Evolutionary conservation across 371 early-diverging fungal genomes (phyloP).

Genomic region (Nematocida minor): DNA sequence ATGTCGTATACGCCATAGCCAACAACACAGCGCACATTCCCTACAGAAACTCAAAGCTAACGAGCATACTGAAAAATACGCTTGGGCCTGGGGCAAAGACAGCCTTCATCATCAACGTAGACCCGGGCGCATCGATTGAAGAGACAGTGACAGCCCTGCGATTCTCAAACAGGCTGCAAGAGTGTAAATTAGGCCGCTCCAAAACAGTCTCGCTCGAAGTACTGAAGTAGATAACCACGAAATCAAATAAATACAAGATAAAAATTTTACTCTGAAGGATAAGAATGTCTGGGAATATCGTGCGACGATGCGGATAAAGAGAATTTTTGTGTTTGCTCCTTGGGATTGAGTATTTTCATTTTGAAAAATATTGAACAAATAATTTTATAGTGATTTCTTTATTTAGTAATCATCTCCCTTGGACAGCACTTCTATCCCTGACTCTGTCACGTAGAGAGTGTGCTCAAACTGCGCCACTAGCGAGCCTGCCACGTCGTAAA

Average conservation of each 20-base stretch:
- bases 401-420: conserved; percentile 70
- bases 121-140: neutral
- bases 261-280: no score
- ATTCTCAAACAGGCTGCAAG: conserved; percentile 26
- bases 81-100: conserved; percentile 81
- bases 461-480: conserved; percentile 97
- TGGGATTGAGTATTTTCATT: no score
- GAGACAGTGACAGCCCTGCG: conserved; percentile 15
- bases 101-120: conserved; percentile 92
- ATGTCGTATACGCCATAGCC: conserved; percentile 78
- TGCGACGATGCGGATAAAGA: no score
- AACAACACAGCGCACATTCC: conserved; percentile 76
- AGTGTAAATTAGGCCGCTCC: conserved; percentile 5
- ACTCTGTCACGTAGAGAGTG: conserved; percentile 82
- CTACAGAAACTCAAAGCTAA: conserved; percentile 89
- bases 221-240: neutral
- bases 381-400: no score
- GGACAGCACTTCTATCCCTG: conserved; percentile 80
- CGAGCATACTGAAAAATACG: conserved; percentile 80
- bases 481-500: conserved; percentile 78
- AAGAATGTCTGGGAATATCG: no score
- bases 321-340: no score
- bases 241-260: no score
- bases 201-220: neutral
- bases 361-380: no score